These are phyloP conservation scores for Microdochium paspali DNA, from an alignment of 2,329 filamentous ascomycete species.

Conservation along the genomic window DNA sequence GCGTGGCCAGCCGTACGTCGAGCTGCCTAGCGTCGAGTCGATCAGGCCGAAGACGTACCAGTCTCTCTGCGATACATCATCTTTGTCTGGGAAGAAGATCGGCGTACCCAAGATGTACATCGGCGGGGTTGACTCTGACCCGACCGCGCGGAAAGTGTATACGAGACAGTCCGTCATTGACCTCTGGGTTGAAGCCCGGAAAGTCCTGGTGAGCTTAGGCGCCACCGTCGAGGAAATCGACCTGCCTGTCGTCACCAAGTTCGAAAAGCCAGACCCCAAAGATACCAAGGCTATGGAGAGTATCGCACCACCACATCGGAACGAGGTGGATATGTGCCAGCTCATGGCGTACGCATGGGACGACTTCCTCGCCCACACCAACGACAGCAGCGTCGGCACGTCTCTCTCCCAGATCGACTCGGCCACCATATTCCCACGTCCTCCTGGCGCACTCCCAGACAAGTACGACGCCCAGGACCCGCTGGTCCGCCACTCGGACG, in stretches of 20 bases:
- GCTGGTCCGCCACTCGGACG: background rate
- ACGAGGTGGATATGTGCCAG: conserved; percentile 8
- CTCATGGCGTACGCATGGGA: conserved; percentile 42
- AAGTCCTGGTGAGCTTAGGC: conserved; percentile 27
- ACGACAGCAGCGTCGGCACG: conserved; percentile 23
- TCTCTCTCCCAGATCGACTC: background rate
- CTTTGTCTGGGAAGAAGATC: conserved; percentile 32
- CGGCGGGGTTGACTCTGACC: conserved; percentile 20
- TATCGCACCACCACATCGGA: background rate
- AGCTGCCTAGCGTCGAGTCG: conserved; percentile 13
- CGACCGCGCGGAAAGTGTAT: conserved; percentile 6
- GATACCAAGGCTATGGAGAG: conserved; percentile 27
- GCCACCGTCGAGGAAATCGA: conserved; percentile 31
- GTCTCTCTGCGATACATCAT: conserved; percentile 2
- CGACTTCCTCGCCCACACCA: conserved; percentile 34
- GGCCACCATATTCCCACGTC: conserved; percentile 17
- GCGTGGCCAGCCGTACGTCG: conserved; percentile 36
- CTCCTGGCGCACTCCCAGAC: background rate
- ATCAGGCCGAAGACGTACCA: conserved; percentile 11
- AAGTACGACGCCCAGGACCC: background rate
- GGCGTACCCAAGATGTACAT: conserved; percentile 42
- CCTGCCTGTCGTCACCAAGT: conserved; percentile 34
- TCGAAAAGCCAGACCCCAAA: conserved; percentile 27
- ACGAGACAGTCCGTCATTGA: conserved; percentile 10
- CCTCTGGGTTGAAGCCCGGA: conserved; percentile 20